Evolutionary conservation across 177 flowering plant genomes (phyloP).

Genomic region (Vitis hybrid): DNA sequence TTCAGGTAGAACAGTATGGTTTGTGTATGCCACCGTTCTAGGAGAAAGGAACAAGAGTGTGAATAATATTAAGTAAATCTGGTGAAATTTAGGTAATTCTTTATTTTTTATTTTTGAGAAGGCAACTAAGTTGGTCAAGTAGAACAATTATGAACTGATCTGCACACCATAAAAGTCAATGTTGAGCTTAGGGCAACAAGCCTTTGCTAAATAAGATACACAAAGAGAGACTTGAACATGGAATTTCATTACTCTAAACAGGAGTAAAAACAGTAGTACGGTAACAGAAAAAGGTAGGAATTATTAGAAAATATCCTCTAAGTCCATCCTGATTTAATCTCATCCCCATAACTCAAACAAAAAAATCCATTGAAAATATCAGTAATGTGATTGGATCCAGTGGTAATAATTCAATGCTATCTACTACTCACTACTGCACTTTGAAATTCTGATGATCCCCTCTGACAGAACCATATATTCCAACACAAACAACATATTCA

Average conservation of each 20-base stretch:
- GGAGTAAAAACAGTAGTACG: neutral
- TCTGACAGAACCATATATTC: neutral
- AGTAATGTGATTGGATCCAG: neutral
- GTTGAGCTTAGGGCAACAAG: neutral
- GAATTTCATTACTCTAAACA: neutral
- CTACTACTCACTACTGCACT: too few relatives aligned
- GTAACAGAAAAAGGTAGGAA: neutral
- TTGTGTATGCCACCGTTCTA: constrained; percentile 95
- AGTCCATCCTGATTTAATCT: neutral
- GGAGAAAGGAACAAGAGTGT: constrained; percentile 10
- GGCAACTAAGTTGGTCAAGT: too few relatives aligned
- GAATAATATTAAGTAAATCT: neutral
- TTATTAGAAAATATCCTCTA: neutral
- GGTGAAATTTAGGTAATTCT: neutral
- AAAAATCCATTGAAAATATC: neutral
- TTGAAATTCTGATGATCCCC: neutral
- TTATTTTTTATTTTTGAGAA: too few relatives aligned
- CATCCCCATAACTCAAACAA: neutral
- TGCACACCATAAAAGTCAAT: too few relatives aligned
- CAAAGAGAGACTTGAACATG: neutral
- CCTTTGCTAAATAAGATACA: neutral
- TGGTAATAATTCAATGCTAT: neutral
- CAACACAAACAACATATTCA: constrained; percentile 1
- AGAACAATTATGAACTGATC: too few relatives aligned
- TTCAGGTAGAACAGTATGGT: constrained; percentile 97